Conservation (phyloP, 805 yeast species). For the Starmera amethionina region DNA sequence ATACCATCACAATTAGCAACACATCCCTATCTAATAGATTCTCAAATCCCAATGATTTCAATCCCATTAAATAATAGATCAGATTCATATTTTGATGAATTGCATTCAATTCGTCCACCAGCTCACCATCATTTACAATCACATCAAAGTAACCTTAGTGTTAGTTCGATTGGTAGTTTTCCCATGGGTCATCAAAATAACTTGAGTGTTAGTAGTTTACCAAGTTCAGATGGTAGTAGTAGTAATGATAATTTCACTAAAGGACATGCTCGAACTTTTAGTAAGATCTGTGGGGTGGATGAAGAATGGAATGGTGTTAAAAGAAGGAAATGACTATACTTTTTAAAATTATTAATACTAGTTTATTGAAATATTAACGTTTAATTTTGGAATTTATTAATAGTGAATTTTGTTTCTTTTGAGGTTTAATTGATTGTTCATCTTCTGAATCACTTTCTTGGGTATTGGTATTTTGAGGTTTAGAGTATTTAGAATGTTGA, state of each 20-base stretch:
- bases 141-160: too few relatives aligned
- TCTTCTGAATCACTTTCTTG: constrained; percentile 14
- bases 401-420: constrained; percentile 9
- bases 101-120: neutral
- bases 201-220: constrained; percentile 1
- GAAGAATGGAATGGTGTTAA: neutral
- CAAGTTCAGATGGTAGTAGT: constrained; percentile 14
- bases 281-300: neutral
- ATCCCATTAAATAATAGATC: neutral
- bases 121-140: neutral
- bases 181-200: too few relatives aligned
- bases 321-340: neutral
- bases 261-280: neutral
- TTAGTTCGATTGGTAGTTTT: too few relatives aligned
- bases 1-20: neutral
- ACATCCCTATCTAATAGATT: neutral
- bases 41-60: neutral
- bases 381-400: constrained; percentile 14
- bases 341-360: too few relatives aligned
- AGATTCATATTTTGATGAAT: too few relatives aligned
- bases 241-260: constrained; percentile 4
- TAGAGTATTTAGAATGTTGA: neutral
- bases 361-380: too few relatives aligned
- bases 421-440: constrained; percentile 7
- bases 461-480: neutral